phyloP scores from a whole-genome alignment of 169 alveolate species.

The Plasmodium relictum region DNA sequence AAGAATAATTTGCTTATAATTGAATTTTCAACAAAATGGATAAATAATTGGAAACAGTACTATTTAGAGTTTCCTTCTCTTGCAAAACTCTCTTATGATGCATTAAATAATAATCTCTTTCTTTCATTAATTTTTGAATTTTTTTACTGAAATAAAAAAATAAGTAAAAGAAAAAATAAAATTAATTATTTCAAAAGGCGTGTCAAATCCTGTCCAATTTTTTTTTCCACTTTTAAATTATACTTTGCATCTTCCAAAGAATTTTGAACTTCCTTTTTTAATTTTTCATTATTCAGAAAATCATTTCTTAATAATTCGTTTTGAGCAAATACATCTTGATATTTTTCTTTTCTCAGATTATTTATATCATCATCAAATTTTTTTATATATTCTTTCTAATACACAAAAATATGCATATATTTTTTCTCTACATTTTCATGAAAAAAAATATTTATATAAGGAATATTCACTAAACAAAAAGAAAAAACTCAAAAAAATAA shows the following conservation, averaged over 20 bases:
- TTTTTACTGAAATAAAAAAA: conserved; percentile 50
- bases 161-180: conserved; percentile 10
- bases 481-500: background rate
- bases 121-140: conserved; percentile 70
- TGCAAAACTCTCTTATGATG: conserved; percentile 76
- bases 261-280: conserved; percentile 58
- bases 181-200: conserved; percentile 3
- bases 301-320: conserved; percentile 72
- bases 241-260: conserved; percentile 77
- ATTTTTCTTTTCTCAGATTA: conserved; percentile 32
- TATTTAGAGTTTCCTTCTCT: conserved; percentile 73
- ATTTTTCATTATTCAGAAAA: conserved; percentile 66
- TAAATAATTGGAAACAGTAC: conserved; percentile 24
- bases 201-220: background rate
- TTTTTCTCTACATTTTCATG: conserved; percentile 26
- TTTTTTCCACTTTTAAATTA: conserved; percentile 5
- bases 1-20: conserved; percentile 8
- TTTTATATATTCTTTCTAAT: conserved; percentile 66
- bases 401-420: conserved; percentile 17
- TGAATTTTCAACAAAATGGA: conserved; percentile 17
- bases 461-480: conserved; percentile 3
- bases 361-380: conserved; percentile 59
- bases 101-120: conserved; percentile 76
- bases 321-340: conserved; percentile 67
- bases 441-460: conserved; percentile 13